A percentile compares a stretch with the other conserved stretches of the same genome.
phyloP scores from a whole-genome alignment of 75 land plant species.

The Selaginella moellendorffii region DNA sequence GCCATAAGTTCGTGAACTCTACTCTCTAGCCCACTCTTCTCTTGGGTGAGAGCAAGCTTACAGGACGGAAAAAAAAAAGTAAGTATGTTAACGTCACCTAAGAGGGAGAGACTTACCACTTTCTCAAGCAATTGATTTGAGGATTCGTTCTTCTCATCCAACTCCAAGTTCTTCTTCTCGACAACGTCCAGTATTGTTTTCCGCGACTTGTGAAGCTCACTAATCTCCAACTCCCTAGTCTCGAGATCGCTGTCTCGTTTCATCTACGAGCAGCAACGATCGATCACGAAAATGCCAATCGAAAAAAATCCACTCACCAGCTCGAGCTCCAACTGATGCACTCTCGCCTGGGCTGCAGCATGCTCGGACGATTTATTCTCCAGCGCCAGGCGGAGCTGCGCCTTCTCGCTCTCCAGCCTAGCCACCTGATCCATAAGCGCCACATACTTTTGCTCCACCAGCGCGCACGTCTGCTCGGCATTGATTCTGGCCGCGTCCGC shows the following conservation, averaged over 20 bases:
- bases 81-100: conserved; percentile 3
- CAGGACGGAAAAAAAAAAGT: background rate
- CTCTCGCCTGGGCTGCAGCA: conserved; percentile 45
- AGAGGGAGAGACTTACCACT: conserved; percentile 44
- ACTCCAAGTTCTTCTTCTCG: conserved; percentile 63
- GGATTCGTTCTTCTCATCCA: conserved; percentile 55
- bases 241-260: conserved; percentile 66
- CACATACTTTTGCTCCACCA: conserved; percentile 70
- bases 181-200: conserved; percentile 62
- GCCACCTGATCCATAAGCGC: conserved; percentile 42
- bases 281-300: background rate
- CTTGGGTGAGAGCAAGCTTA: conserved; percentile 64
- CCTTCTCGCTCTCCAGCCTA: conserved; percentile 36
- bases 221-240: conserved; percentile 36
- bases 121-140: conserved; percentile 64
- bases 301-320: conserved; percentile 13
- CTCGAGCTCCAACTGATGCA: conserved; percentile 38
- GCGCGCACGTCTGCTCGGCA: conserved; percentile 79
- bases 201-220: conserved; percentile 55
- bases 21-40: conserved; percentile 37
- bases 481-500: conserved; percentile 80
- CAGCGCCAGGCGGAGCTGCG: conserved; percentile 29
- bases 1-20: conserved; percentile 45
- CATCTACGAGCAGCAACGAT: conserved; percentile 29
- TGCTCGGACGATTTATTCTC: conserved; percentile 44